Evolutionary conservation across 805 yeast species (phyloP).

Genomic region (Ogataea dorogensis): DNA sequence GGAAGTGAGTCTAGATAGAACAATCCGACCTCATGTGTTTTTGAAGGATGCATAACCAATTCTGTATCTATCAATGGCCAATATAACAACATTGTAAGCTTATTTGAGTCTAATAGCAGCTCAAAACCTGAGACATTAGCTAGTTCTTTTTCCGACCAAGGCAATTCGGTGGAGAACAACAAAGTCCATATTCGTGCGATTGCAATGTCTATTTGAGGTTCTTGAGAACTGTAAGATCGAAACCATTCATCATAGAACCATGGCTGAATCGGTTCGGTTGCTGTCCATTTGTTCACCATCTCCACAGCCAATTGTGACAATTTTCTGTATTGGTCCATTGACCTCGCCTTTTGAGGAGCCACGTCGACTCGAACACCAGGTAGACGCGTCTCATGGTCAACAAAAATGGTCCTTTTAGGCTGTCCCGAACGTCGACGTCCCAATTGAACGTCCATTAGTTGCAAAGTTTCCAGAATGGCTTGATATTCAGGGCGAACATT

Average conservation of each 20-base stretch:
- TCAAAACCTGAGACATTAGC: conserved; percentile 18
- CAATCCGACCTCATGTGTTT: conserved; percentile 23
- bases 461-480: conserved; percentile 10
- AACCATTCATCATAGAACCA: conserved; percentile 32
- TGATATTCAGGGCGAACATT: conserved; percentile 7
- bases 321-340: conserved; percentile 23
- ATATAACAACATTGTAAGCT: conserved; percentile 17
- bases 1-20: conserved; percentile 19
- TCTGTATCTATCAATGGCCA: conserved; percentile 23
- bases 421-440: conserved; percentile 3
- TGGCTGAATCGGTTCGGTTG: conserved; percentile 10
- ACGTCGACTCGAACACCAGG: conserved; percentile 26
- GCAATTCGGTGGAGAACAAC: conserved; percentile 15
- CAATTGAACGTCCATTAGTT: conserved; percentile 14
- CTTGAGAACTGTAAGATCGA: conserved; percentile 16
- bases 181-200: conserved; percentile 19
- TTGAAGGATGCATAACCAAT: conserved; percentile 7
- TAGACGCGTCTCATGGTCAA: conserved; percentile 16
- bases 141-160: conserved; percentile 20
- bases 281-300: conserved; percentile 9
- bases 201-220: conserved; percentile 8
- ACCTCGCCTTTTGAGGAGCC: conserved; percentile 31
- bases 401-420: conserved; percentile 19
- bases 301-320: conserved; percentile 17
- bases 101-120: conserved; percentile 17